Evolutionary conservation across 768 basidiomycete species (phyloP).

Genomic region (Rhodotorula kratochvilovae): DNA sequence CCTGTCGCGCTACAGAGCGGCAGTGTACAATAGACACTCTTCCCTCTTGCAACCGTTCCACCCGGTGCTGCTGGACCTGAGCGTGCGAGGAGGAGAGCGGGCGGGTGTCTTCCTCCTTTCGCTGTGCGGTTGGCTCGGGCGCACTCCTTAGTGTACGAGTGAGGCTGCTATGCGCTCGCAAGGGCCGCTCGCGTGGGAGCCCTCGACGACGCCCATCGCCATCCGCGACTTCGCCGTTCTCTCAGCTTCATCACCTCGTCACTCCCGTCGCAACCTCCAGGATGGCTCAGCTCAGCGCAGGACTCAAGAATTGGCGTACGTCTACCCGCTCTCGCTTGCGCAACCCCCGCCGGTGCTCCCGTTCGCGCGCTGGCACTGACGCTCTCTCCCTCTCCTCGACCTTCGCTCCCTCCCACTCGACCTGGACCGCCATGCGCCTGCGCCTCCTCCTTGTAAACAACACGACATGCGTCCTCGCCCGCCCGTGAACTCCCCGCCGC

Average conservation of each 20-base stretch:
- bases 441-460: too few species aligned
- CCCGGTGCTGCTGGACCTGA: too few species aligned
- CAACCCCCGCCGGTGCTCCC: too few species aligned
- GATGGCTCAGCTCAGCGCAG: constrained; percentile 18
- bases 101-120: too few species aligned
- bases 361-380: not conserved
- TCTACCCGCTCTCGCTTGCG: not conserved
- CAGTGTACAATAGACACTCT: not conserved
- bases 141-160: too few species aligned
- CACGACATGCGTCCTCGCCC: too few species aligned
- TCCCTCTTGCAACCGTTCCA: too few species aligned
- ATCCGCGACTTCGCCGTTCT: not conserved
- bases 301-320: constrained; percentile 38
- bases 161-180: too few species aligned
- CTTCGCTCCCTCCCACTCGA: not conserved
- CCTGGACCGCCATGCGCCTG: too few species aligned
- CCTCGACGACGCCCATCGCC: not conserved
- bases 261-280: not conserved
- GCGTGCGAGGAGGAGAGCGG: too few species aligned
- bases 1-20: not conserved
- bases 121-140: too few species aligned
- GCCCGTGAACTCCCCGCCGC: too few species aligned
- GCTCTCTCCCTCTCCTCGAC: not conserved
- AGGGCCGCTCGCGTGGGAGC: not conserved
- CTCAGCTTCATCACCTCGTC: not conserved